Evolutionary conservation across 768 basidiomycete genomes (phyloP).

Genomic region (Arthromyces matolae): DNA sequence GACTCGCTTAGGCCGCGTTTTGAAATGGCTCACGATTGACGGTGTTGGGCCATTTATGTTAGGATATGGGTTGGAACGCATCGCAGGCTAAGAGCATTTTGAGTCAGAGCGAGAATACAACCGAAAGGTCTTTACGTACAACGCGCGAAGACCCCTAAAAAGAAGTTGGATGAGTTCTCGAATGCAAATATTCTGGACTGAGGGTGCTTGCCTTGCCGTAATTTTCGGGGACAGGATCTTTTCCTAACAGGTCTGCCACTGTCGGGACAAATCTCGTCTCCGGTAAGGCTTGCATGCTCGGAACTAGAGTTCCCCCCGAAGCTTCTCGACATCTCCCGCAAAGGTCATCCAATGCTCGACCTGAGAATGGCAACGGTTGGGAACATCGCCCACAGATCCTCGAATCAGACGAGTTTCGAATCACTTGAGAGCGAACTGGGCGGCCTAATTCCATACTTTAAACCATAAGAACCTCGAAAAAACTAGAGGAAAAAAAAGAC

Average conservation of each 20-base stretch:
- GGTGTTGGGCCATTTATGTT: too few species aligned
- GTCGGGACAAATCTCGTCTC: neutral
- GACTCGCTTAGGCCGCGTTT: too few species aligned
- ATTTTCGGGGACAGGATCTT: neutral
- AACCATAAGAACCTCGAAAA: slow-evolving; percentile 2
- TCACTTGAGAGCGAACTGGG: neutral
- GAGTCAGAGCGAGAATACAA: too few species aligned
- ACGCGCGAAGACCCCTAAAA: too few species aligned
- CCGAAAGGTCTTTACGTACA: too few species aligned
- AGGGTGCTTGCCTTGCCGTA: neutral
- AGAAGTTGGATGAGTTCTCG: neutral
- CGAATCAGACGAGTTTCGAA: neutral
- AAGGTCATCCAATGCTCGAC: neutral
- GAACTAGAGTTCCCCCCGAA: neutral
- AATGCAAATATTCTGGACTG: neutral
- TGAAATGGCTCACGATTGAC: too few species aligned
- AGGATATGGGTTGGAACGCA: too few species aligned
- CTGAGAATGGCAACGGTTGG: neutral
- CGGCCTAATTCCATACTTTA: slow-evolving; percentile 7
- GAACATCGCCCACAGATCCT: slow-evolving; percentile 5
- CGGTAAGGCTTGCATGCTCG: neutral
- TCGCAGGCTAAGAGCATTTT: too few species aligned
- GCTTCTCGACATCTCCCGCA: slow-evolving; percentile 6
- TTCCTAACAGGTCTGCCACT: neutral
- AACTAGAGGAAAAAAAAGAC: neutral